phyloP scores from a whole-genome alignment of 352 stramenopile species.

The Globisporangium nodosum region DNA sequence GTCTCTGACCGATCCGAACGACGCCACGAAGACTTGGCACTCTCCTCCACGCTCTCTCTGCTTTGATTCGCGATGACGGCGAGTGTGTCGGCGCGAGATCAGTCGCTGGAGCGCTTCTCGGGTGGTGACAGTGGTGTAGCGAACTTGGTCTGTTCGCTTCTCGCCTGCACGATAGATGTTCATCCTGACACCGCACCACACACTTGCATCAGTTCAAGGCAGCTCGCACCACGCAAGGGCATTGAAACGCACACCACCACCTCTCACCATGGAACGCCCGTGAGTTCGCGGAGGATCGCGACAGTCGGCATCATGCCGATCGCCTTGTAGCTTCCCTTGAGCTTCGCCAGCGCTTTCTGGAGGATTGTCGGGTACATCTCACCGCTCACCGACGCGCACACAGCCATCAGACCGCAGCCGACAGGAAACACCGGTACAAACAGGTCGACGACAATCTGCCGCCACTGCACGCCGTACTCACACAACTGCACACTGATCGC shows the following conservation, averaged over 20 bases:
- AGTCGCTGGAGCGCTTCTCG: slow-evolving; percentile 3
- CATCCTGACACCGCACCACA: background rate
- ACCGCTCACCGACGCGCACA: slow-evolving; percentile 13
- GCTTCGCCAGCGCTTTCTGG: slow-evolving; percentile 58
- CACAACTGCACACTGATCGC: slow-evolving; percentile 22
- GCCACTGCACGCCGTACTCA: slow-evolving; percentile 23
- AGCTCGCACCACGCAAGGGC: background rate
- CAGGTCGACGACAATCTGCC: slow-evolving; percentile 35
- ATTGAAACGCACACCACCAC: background rate
- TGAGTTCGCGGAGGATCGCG: slow-evolving; percentile 35
- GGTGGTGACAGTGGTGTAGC: background rate
- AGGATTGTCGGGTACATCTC: slow-evolving; percentile 36
- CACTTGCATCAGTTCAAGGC: background rate
- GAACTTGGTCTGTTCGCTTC: background rate
- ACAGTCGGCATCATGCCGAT: slow-evolving; percentile 20
- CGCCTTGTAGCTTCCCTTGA: slow-evolving; percentile 33
- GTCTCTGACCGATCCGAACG: slow-evolving; percentile 18
- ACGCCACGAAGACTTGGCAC: slow-evolving; percentile 15
- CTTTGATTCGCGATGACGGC: background rate
- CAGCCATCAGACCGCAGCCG: slow-evolving; percentile 22
- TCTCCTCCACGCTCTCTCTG: background rate
- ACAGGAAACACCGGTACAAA: slow-evolving; percentile 35
- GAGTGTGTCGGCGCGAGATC: slow-evolving; percentile 1
- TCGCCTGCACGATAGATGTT: background rate
- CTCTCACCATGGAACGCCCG: slow-evolving; percentile 34